A percentile compares a stretch with the other conserved stretches of the same genome.
Evolutionary conservation across 768 basidiomycete genomes (phyloP).

Genomic region (Collybia sordida): DNA sequence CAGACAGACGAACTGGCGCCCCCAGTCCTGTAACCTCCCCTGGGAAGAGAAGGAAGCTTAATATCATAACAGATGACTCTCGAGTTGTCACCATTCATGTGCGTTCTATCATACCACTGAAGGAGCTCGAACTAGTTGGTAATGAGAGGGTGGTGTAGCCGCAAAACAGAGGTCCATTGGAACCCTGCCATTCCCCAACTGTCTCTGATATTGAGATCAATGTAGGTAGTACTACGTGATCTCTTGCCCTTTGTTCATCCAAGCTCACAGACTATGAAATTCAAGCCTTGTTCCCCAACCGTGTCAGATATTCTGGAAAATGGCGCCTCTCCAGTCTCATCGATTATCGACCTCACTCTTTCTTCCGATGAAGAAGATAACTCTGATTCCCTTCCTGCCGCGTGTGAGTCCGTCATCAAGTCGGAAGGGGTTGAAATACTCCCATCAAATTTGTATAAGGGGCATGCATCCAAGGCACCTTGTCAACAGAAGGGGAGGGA

Average conservation of each 20-base stretch:
- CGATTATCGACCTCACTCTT: background rate
- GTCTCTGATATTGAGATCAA: constrained; percentile 12
- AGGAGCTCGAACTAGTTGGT: background rate
- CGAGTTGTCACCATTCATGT: too few relatives aligned
- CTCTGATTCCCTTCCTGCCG: background rate
- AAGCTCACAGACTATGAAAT: background rate
- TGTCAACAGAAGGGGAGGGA: background rate
- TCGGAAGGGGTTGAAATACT: background rate
- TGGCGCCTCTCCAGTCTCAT: background rate
- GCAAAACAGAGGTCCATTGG: background rate
- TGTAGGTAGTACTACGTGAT: background rate
- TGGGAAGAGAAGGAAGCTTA: constrained; percentile 14
- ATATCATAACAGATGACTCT: background rate
- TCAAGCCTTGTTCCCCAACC: constrained; percentile 16
- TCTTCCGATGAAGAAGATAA: background rate
- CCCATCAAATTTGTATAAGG: background rate
- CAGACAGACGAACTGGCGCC: background rate
- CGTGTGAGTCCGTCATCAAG: constrained; percentile 15
- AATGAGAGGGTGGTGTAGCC: background rate
- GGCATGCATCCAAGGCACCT: background rate
- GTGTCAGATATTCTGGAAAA: constrained; percentile 15
- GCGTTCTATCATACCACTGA: too few relatives aligned
- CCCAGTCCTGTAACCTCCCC: constrained; percentile 3
- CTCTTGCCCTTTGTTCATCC: background rate
- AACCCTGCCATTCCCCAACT: constrained; percentile 12